phyloP scores from a whole-genome alignment of 306 rosid genomes.

The Notholithocarpus densiflorus region DNA sequence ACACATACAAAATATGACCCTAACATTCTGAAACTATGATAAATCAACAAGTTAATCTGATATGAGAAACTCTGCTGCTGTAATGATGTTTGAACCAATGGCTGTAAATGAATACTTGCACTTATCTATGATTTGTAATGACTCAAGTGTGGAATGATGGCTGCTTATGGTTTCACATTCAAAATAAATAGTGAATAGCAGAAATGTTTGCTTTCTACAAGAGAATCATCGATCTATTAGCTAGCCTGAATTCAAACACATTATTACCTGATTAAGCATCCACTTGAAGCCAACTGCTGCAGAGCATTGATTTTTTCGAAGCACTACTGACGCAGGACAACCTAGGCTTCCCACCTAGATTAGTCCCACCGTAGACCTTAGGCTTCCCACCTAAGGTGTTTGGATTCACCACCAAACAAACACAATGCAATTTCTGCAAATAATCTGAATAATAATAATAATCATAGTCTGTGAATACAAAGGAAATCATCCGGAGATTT shows the following conservation, averaged over 20 bases:
- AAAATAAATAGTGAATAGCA: background rate
- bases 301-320: slow-evolving; percentile 82
- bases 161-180: background rate
- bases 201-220: background rate
- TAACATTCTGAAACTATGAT: background rate
- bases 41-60: background rate
- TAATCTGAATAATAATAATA: too few species aligned
- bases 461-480: too few species aligned
- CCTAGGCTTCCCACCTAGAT: too few species aligned
- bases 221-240: background rate
- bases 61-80: background rate
- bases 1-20: too few species aligned
- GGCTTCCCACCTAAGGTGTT: too few species aligned
- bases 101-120: background rate
- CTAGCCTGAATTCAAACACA: background rate
- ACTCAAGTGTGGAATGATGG: background rate
- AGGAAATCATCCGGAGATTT: too few species aligned
- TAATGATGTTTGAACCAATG: background rate
- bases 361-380: too few species aligned
- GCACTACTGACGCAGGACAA: slow-evolving; percentile 52
- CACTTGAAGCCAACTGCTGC: slow-evolving; percentile 97
- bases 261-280: slow-evolving; percentile 94
- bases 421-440: too few species aligned
- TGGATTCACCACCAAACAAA: too few species aligned
- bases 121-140: background rate